These are phyloP conservation scores for Anthoceros angustus DNA, from an alignment of 225 moss, liverwort and hornwort species.

Conservation along the genomic window DNA sequence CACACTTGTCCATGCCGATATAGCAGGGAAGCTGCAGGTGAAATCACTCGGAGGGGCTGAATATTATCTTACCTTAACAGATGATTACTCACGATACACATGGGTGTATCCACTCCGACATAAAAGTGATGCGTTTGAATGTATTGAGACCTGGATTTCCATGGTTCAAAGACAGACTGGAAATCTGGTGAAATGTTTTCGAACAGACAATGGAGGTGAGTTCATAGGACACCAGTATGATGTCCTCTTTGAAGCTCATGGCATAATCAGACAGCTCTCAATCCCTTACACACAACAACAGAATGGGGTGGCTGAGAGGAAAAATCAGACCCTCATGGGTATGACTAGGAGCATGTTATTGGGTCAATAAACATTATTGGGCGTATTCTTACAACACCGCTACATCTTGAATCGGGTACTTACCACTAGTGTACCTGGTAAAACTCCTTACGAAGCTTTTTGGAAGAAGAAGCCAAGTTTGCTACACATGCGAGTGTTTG, in stretches of 20 bases:
- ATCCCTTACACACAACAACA: neutral
- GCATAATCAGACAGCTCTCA: neutral
- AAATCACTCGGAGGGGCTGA: no score
- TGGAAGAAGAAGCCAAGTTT: neutral
- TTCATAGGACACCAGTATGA: no score
- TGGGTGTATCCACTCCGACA: neutral
- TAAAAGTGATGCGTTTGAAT: neutral
- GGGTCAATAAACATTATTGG: neutral
- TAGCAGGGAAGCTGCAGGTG: neutral
- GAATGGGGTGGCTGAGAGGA: neutral
- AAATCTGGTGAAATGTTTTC: neutral
- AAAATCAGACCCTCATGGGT: neutral
- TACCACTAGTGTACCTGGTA: no score
- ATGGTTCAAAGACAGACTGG: neutral
- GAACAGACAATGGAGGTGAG: neutral
- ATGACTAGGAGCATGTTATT: neutral
- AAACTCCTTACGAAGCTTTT: no score
- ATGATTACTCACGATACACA: neutral
- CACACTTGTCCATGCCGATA: neutral
- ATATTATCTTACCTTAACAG: no score
- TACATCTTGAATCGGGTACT: no score
- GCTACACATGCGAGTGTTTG: constrained; percentile 1
- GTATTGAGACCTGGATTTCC: neutral
- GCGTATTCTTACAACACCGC: neutral
- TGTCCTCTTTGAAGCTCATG: neutral